Percentiles rank a stretch among this genome's conserved stretches.
phyloP scores from a whole-genome alignment of 371 early-diverging fungal species.

The Gilbertella persicaria region DNA sequence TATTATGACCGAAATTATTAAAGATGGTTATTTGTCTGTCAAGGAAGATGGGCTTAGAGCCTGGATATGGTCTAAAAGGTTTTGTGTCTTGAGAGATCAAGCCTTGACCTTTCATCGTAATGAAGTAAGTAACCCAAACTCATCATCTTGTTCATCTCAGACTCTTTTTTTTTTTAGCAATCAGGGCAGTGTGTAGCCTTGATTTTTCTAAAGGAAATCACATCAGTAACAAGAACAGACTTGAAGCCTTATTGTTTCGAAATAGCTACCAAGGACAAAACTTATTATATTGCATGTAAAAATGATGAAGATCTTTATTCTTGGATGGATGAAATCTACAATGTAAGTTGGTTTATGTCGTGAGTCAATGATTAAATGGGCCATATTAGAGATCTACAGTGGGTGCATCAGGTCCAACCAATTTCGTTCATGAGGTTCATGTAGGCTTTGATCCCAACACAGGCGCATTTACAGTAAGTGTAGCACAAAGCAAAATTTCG shows the following conservation, averaged over 20 bases:
- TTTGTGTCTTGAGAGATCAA: conserved; percentile 85
- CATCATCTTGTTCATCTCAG: neutral
- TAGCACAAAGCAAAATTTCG: no score
- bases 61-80: conserved; percentile 95
- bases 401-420: conserved; percentile 91
- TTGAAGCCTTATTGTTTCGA: conserved; percentile 91
- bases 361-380: neutral
- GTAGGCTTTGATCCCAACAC: conserved; percentile 94
- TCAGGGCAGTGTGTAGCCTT: conserved; percentile 65
- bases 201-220: conserved; percentile 91
- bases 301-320: conserved; percentile 96
- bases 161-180: conserved; percentile 32
- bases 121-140: conserved; percentile 64
- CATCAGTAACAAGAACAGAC: conserved; percentile 82
- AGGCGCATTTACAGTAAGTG: conserved; percentile 88
- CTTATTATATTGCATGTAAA: conserved; percentile 88
- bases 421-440: conserved; percentile 94
- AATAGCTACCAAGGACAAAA: conserved; percentile 85
- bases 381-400: conserved; percentile 42
- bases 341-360: conserved; percentile 40
- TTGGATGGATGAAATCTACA: conserved; percentile 97
- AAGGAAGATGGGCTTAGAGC: conserved; percentile 88
- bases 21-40: conserved; percentile 82
- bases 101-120: conserved; percentile 93
- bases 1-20: conserved; percentile 64